Base-by-base conservation (phyloP, 176 grass and related monocot genomes). In the Oryza glaberrima region DNA sequence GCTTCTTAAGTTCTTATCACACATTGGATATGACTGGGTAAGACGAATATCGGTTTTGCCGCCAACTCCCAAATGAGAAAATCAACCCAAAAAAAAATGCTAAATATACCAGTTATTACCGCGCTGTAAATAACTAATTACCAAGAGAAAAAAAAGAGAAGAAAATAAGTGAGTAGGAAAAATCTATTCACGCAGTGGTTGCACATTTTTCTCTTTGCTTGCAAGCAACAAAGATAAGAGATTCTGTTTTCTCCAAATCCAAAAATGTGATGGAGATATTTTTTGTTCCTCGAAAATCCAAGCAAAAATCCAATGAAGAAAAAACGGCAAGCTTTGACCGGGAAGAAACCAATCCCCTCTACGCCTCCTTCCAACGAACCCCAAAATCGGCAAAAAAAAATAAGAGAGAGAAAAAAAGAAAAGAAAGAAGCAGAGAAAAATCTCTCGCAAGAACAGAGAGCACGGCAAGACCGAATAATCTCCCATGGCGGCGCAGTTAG, bases 291-390 rank as follows among this genome's bases (percentile, higher is more conserved):
- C 22, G 22, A 22, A 58, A 45, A 87, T 34, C 70, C 75, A 40
- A 28, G 9, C 30, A 22, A 46, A 46, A 34, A 86, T 65, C 80
- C 75, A 38, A 67, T 35, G 25, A 75, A 47, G n/a, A 47, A 61
- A 75, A 73, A 46, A 6, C 66, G 54, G 61, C 70, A 82, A 77
- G 84, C 25, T 86, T 86, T 82, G 78, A 73, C 58, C 58, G 40
- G 26, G 26, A 78, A 78, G 28, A 67, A 67, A 66, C 46, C 65
- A 69, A 65, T 65, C 28, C 51, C 36, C 4, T 34, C 58, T 48
- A 67, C 60, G 71, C 44, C n/a, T 51, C 61, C 58, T 63, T 23
- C 20, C 58, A 63, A 19, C 71, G 0, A 43, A 35, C 60, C 63
- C 17, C 81, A 10, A 38, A 8, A 40, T 49, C 13, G 3, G 12